Conservation (phyloP, 2,329 filamentous ascomycete genomes). For the Colletotrichum plurivorum region DNA sequence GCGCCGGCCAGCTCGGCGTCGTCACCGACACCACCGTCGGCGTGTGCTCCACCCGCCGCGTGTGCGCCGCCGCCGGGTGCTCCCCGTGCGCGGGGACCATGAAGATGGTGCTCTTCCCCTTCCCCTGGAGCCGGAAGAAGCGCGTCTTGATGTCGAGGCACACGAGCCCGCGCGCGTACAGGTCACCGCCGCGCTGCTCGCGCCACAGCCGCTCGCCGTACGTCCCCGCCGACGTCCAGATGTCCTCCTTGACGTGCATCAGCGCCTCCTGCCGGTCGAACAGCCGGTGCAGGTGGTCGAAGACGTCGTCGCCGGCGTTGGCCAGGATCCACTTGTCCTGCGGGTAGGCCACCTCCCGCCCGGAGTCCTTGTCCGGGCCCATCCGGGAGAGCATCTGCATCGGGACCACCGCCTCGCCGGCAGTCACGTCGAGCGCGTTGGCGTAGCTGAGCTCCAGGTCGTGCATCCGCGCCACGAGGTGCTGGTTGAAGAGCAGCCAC, state of each 20-base stretch:
- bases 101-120: slow-evolving; percentile 64
- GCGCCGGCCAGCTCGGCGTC: slow-evolving; percentile 46
- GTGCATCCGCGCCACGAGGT: slow-evolving; percentile 68
- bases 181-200: slow-evolving; percentile 46
- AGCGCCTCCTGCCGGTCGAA: slow-evolving; percentile 62
- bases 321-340: slow-evolving; percentile 70
- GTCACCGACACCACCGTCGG: slow-evolving; percentile 55
- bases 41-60: slow-evolving; percentile 57
- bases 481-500: slow-evolving; percentile 68
- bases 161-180: slow-evolving; percentile 61
- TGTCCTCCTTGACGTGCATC: slow-evolving; percentile 51
- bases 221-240: slow-evolving; percentile 55
- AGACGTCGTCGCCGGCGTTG: slow-evolving; percentile 68
- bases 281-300: slow-evolving; percentile 59
- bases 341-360: slow-evolving; percentile 66
- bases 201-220: slow-evolving; percentile 56
- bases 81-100: slow-evolving; percentile 64
- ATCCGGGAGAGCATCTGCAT: slow-evolving; percentile 65
- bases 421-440: slow-evolving; percentile 64
- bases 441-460: slow-evolving; percentile 69
- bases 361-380: slow-evolving; percentile 66
- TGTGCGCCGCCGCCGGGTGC: slow-evolving; percentile 61
- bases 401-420: slow-evolving; percentile 64
- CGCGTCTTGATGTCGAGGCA: slow-evolving; percentile 64
- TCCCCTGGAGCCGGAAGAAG: slow-evolving; percentile 65